Percentiles rank a stretch among this genome's conserved stretches.
Evolutionary conservation across 2,329 filamentous ascomycete genomes (phyloP).

Genomic region (Fusarium oxysporum): DNA sequence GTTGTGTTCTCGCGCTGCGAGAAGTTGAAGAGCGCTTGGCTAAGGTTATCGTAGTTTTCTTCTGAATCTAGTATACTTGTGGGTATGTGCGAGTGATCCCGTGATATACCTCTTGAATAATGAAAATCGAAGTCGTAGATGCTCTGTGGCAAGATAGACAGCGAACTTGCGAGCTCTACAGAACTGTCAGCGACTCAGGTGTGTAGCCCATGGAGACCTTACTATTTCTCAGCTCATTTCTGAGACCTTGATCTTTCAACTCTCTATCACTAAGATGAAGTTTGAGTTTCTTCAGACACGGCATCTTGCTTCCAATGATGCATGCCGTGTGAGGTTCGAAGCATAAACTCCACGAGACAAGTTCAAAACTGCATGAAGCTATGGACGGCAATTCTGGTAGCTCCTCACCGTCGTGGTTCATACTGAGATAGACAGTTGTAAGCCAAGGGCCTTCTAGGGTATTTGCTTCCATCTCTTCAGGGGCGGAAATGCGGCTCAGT

Average conservation of each 20-base stretch:
- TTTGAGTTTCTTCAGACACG: neutral
- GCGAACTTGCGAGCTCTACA: neutral
- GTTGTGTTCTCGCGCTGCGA: neutral
- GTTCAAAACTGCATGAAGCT: slow-evolving; percentile 3
- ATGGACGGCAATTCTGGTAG: slow-evolving; percentile 5
- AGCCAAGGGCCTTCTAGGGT: neutral
- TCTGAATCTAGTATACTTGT: neutral
- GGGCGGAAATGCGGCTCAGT: neutral
- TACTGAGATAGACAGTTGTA: neutral
- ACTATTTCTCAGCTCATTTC: slow-evolving; percentile 2
- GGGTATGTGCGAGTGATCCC: neutral
- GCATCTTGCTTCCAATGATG: slow-evolving; percentile 6
- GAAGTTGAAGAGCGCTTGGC: slow-evolving; percentile 13
- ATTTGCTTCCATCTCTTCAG: slow-evolving; percentile 6
- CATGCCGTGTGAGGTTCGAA: neutral
- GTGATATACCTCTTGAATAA: slow-evolving; percentile 6
- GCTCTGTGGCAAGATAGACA: neutral
- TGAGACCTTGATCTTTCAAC: neutral
- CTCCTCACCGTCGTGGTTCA: neutral
- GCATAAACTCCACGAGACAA: slow-evolving; percentile 17
- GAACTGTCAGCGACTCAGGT: neutral
- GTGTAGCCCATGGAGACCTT: neutral
- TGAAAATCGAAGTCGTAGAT: slow-evolving; percentile 8
- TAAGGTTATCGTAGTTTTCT: neutral
- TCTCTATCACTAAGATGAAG: slow-evolving; percentile 18